A percentile compares a stretch with the other conserved stretches of the same genome.
Evolutionary conservation across 768 basidiomycete genomes (phyloP).

Genomic region (Pulveroboletus ravenelii): DNA sequence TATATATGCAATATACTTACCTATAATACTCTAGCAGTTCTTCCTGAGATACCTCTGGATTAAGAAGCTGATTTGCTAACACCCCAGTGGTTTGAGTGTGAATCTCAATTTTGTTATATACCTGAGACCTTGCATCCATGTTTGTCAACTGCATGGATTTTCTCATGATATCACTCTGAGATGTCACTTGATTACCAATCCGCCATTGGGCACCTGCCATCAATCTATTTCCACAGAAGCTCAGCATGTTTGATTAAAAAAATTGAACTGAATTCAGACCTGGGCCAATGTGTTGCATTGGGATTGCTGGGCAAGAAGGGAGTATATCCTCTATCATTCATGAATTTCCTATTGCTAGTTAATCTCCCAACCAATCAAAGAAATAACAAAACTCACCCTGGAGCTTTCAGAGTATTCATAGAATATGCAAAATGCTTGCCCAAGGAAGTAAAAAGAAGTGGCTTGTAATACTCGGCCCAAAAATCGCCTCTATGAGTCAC

Average conservation of each 20-base stretch:
- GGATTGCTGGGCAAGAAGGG: conserved; percentile 67
- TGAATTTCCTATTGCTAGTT: conserved; percentile 51
- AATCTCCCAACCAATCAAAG: background rate
- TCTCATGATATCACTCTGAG: conserved; percentile 38
- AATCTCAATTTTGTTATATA: conserved; percentile 26
- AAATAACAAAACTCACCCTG: conserved; percentile 49
- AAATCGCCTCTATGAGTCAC: conserved; percentile 62
- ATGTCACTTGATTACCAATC: conserved; percentile 55
- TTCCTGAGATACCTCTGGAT: conserved; percentile 57
- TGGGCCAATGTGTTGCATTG: conserved; percentile 32
- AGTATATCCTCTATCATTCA: conserved; percentile 62
- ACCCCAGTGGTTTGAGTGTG: conserved; percentile 46
- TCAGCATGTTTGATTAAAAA: conserved; percentile 25
- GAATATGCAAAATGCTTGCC: conserved; percentile 88
- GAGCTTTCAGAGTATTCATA: conserved; percentile 86
- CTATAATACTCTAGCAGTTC: conserved; percentile 73
- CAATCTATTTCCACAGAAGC: conserved; percentile 38
- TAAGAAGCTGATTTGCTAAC: conserved; percentile 52
- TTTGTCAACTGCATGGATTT: conserved; percentile 34
- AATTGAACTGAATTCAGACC: conserved; percentile 25
- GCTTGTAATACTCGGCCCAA: conserved; percentile 88
- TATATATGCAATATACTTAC: conserved; percentile 31
- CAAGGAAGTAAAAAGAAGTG: conserved; percentile 75
- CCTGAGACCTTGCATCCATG: conserved; percentile 23
- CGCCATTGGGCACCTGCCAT: conserved; percentile 77